Evolutionary conservation across 495 filamentous ascomycete species (phyloP).

Genomic region (Neurospora sublineolata): DNA sequence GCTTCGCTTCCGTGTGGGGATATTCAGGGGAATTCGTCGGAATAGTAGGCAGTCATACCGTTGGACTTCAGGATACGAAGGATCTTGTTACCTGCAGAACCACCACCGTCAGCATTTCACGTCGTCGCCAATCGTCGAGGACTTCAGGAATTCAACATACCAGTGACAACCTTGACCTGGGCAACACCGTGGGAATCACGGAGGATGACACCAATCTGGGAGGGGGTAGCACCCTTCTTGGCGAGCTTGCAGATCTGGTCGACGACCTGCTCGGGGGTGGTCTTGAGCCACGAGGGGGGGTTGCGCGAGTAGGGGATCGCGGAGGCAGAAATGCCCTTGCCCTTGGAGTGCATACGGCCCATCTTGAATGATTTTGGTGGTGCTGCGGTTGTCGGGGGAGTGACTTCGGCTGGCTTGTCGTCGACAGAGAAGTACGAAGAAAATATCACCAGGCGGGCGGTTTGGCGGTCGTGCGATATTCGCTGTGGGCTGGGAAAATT

Average conservation of each 20-base stretch:
- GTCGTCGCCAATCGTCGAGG: constrained; percentile 2
- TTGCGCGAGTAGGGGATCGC: constrained; percentile 94
- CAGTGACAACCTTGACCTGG: constrained; percentile 92
- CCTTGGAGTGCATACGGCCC: constrained; percentile 98
- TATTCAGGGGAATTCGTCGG: constrained; percentile 3
- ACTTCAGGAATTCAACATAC: constrained; percentile 40
- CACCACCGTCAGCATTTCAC: constrained; percentile 8
- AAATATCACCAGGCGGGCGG: constrained; percentile 7
- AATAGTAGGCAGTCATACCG: constrained; percentile 17
- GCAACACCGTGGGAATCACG: constrained; percentile 95
- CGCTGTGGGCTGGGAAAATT: constrained; percentile 12
- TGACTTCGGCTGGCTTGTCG: constrained; percentile 8
- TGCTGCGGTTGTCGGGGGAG: constrained; percentile 14
- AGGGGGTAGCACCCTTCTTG: constrained; percentile 92
- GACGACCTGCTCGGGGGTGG: constrained; percentile 76
- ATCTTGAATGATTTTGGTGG: constrained; percentile 48
- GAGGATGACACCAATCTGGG: constrained; percentile 96
- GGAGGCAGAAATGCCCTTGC: constrained; percentile 94
- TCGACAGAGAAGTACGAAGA: constrained; percentile 7
- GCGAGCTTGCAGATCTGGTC: constrained; percentile 99
- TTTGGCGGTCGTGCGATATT: constrained; percentile 5
- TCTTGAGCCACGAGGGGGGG: constrained; percentile 85
- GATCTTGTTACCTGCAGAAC: constrained; percentile 83
- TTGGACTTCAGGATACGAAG: constrained; percentile 92
- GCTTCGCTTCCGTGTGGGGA: constrained; percentile 5